Percentiles rank a stretch among this genome's conserved stretches.
phyloP scores from a whole-genome alignment of 2,329 filamentous ascomycete species.

The Venturia oleaginea region DNA sequence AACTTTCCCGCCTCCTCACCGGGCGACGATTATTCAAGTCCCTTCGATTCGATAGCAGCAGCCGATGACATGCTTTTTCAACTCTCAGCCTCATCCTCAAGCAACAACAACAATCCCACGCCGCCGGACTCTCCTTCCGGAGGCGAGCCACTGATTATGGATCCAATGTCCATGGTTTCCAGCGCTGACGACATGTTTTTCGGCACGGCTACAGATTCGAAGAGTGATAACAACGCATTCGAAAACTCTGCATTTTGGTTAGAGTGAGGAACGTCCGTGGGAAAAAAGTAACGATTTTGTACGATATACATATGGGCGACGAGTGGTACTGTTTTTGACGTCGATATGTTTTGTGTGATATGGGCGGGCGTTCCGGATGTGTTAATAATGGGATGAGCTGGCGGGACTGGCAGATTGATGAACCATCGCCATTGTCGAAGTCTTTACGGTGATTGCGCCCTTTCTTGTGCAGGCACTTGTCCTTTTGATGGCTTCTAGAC shows the following conservation, averaged over 20 bases:
- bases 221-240: neutral
- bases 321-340: neutral
- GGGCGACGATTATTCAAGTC: conserved; percentile 8
- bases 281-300: neutral
- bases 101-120: conserved; percentile 8
- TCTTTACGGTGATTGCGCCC: neutral
- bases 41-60: conserved; percentile 6
- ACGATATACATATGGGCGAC: conserved; percentile 4
- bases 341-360: neutral
- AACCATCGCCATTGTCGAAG: neutral
- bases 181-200: conserved; percentile 13
- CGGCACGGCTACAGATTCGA: conserved; percentile 10
- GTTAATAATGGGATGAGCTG: conserved; percentile 1
- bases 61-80: conserved; percentile 11
- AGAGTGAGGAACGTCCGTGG: neutral
- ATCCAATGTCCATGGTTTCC: conserved; percentile 4
- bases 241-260: conserved; percentile 2
- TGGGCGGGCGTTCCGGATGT: neutral
- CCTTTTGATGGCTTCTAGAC: neutral
- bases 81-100: conserved; percentile 6
- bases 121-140: conserved; percentile 12
- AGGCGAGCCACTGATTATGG: conserved; percentile 8
- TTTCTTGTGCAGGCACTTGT: neutral
- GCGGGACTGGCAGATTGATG: conserved; percentile 1
- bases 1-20: conserved; percentile 5